A percentile compares a stretch with the other conserved stretches of the same genome.
Conservation (phyloP, 2,329 filamentous ascomycete genomes). For the Hypoxylon sp. region DNA sequence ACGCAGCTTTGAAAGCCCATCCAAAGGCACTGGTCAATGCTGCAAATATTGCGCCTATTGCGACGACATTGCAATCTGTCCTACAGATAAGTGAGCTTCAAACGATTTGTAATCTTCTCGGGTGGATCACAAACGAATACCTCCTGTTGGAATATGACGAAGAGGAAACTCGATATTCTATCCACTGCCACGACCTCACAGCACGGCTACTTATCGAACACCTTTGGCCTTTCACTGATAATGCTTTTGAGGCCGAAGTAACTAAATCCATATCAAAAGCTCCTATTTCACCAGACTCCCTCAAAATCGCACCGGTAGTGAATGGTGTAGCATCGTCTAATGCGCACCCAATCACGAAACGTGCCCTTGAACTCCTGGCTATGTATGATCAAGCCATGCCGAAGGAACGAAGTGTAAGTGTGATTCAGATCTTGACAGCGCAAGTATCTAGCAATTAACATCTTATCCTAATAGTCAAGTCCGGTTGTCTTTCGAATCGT, state of each 20-base stretch:
- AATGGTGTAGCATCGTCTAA: conserved; percentile 68
- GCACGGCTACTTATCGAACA: conserved; percentile 70
- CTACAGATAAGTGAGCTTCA: conserved; percentile 65
- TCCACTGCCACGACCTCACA: conserved; percentile 70
- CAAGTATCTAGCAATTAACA: conserved; percentile 19
- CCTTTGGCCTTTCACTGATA: conserved; percentile 70
- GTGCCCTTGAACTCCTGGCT: conserved; percentile 70
- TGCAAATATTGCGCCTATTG: conserved; percentile 68
- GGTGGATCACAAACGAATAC: conserved; percentile 72
- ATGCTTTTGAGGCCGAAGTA: conserved; percentile 69
- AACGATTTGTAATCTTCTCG: conserved; percentile 68
- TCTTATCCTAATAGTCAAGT: conserved; percentile 65
- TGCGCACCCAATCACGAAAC: conserved; percentile 70
- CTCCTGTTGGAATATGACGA: conserved; percentile 70
- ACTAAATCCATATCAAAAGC: conserved; percentile 68
- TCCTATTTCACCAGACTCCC: conserved; percentile 61
- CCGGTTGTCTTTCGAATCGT: conserved; percentile 79
- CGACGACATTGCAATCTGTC: conserved; percentile 64
- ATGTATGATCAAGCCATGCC: conserved; percentile 77
- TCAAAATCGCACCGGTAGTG: conserved; percentile 66
- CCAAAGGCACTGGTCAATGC: conserved; percentile 68
- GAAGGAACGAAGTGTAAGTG: conserved; percentile 72
- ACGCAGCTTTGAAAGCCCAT: conserved; percentile 64
- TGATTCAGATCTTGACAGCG: neutral
- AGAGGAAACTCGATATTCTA: conserved; percentile 66